phyloP scores from a whole-genome alignment of 192 early-diverging fungal species.

The Entomortierella lignicola region DNA sequence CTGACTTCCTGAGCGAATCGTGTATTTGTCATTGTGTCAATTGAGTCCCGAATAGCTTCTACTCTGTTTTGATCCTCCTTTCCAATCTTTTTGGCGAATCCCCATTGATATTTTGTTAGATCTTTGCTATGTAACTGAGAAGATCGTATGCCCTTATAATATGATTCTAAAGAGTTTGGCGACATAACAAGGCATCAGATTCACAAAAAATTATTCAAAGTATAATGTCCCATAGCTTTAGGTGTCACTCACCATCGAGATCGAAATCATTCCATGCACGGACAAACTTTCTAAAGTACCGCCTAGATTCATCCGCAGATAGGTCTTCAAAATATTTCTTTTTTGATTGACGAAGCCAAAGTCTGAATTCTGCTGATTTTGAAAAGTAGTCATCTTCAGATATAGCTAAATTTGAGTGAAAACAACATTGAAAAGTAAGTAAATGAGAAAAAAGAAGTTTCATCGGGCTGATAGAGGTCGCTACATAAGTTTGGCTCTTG shows the following conservation, averaged over 20 bases:
- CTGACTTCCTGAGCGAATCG: slow-evolving; percentile 51
- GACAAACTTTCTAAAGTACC: slow-evolving; percentile 88
- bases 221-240: too few relatives aligned
- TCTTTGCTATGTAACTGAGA: slow-evolving; percentile 69
- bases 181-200: slow-evolving; percentile 2
- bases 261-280: slow-evolving; percentile 85
- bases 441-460: not conserved
- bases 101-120: slow-evolving; percentile 83
- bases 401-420: slow-evolving; percentile 53
- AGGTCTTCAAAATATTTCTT: slow-evolving; percentile 84
- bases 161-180: slow-evolving; percentile 59
- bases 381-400: slow-evolving; percentile 82
- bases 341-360: slow-evolving; percentile 83
- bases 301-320: slow-evolving; percentile 69
- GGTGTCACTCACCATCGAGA: slow-evolving; percentile 71
- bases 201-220: too few relatives aligned
- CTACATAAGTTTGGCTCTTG: too few relatives aligned
- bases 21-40: slow-evolving; percentile 68
- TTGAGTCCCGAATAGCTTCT: slow-evolving; percentile 65
- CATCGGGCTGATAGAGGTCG: too few relatives aligned
- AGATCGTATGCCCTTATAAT: slow-evolving; percentile 76
- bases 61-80: slow-evolving; percentile 63
- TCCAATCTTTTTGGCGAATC: slow-evolving; percentile 63
- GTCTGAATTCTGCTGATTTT: slow-evolving; percentile 80
- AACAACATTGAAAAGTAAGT: not conserved